Evolutionary conservation across 202 grass and related monocot species (phyloP).

Genomic region (Schoenoplectus tabernaemontani): DNA sequence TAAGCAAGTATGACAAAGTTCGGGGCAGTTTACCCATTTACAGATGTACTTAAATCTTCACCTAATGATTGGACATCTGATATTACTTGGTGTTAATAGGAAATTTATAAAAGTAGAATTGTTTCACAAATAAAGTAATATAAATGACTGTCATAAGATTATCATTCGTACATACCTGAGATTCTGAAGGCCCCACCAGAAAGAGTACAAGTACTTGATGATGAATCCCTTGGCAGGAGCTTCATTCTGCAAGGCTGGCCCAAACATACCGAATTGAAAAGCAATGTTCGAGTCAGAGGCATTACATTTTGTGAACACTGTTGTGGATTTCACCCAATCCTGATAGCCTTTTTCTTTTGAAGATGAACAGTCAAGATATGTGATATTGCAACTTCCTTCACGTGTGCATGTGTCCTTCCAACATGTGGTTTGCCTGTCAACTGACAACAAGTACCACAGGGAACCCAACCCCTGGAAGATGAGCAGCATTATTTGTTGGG

Average conservation of each 20-base stretch:
- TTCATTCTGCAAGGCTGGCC: conserved; percentile 50
- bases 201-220: conserved; percentile 87
- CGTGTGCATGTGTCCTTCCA: conserved; percentile 62
- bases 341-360: not conserved
- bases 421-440: conserved; percentile 84
- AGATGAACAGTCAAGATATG: conserved; percentile 58
- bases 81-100: not conserved
- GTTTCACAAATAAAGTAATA: not conserved
- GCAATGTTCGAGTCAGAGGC: not conserved
- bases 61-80: not conserved
- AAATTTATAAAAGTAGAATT: not conserved
- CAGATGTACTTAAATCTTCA: not conserved
- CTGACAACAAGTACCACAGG: conserved; percentile 71
- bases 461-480: conserved; percentile 69
- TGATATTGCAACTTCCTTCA: conserved; percentile 46
- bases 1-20: not conserved
- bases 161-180: conserved; percentile 49
- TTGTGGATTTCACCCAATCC: conserved; percentile 35
- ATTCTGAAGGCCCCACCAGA: conserved; percentile 99
- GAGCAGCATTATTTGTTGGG: not conserved
- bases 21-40: not conserved
- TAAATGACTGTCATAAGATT: not conserved
- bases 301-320: conserved; percentile 46
- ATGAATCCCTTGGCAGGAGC: conserved; percentile 53
- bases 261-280: conserved; percentile 83